Base-by-base conservation (phyloP, 805 yeast genomes). In the Lipomyces sp. region DNA sequence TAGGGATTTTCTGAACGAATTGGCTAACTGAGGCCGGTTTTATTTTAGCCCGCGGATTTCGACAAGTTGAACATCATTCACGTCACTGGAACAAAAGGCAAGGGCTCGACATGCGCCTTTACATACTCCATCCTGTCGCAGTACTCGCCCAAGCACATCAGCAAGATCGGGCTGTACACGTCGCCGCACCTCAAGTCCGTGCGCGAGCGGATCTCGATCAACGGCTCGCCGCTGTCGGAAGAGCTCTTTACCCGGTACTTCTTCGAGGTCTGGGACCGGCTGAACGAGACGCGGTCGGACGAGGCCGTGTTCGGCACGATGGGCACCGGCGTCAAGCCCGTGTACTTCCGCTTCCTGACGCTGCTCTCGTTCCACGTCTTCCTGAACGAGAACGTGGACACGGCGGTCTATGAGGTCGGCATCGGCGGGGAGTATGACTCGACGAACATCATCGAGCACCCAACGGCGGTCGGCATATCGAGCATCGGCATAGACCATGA, bases 381-480 rank as follows among this genome's bases (percentile, higher is more conserved):
- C 61, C 66, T 87, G 70, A 76, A 79, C 47, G 98, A 93, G 68
- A 84, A 86, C 1, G 90, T 93, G n/a, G 86, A 89, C 64, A 79
- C 96, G 32, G 97, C 98, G 11, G 83, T 93, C 34, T 89, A 86
- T 64, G 99, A 93, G 67, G 99, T 95, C 28, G 99, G 99, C 21
- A 95, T 93, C 42, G 99, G 99, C 26, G 99, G 99, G 5, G 95
- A 86, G 65, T 88, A 81, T 63, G 99, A 93, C 68, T 87, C 96
- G n/a, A 93, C 99, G 11, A 93, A 93, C 65, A 78, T 93, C 2
- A 79, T 93, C 43, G 80, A 75, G 38, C 70, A 74, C 38, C 98
- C 98, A 18, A 78, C 86, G 0, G 90, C 82, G 1, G 83, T 95
- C 41, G 98, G 95, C 34, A 83, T 93, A 16, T 72, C 93, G 2